Base-by-base conservation (phyloP, 495 filamentous ascomycete genomes). In the Tuber indicum region DNA sequence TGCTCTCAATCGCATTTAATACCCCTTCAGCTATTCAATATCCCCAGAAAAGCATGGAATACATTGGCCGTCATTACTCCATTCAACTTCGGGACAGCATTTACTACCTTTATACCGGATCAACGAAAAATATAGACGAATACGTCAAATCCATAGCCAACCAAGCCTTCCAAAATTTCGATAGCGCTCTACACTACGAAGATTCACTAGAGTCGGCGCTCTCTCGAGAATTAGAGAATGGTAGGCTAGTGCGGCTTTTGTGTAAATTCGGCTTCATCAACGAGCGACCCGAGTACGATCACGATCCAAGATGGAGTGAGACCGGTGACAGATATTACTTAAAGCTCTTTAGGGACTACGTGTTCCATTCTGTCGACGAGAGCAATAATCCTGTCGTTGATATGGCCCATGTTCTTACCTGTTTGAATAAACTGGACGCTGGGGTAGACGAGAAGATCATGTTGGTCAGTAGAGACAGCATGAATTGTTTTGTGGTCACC, bases 311-410 rank as follows among this genome's bases (percentile, higher is more conserved):
- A 72, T 98, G 94, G 94, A 91, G 92, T 21, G 94, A 97, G 84
- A 94, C 89, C 36, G 94, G 94, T 2, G 92, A 97, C 78, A 89
- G 94, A n/a, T 97, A 96, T 82, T 91, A 90, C 80, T 85, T 98
- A 74, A 96, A 96, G 85, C 87, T 99, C 46, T 98, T 98, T 87
- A 90, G 96, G 69, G 96, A 99, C 84, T 98, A 96, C 77, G 92
- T 98, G 73, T 99, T 98, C 85, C 96, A 99, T 84, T 93, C 95
- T 75, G 93, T 97, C 41, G 93, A 98, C 81, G 88, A 89, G 42
- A 88, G 93, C 76, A 93, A 92, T 19, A 91, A 92, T 36, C 91
- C 96, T 0, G 91, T 92, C 10, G 85, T 96, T 5, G 91, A 96
- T 81, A 87, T 98, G 43, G 94, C 90, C 0, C 94, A 98, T 85